A percentile compares a stretch with the other conserved stretches of the same genome.
phyloP scores from a whole-genome alignment of 2,329 filamentous ascomycete species.

The Pseudopithomyces chartarum region DNA sequence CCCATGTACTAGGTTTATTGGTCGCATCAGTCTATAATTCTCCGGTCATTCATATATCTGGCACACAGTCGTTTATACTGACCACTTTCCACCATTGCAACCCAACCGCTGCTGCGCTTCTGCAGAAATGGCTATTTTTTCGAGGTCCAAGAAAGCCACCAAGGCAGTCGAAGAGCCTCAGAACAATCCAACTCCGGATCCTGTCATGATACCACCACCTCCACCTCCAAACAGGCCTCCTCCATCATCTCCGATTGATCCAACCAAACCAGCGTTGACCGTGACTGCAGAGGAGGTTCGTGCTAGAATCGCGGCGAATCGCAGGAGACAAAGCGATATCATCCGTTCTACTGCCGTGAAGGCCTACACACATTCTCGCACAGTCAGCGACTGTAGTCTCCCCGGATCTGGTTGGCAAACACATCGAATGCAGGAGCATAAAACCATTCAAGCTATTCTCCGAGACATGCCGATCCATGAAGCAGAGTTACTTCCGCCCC shows the following conservation, averaged over 20 bases:
- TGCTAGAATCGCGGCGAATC: constrained; percentile 23
- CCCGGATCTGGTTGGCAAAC: constrained; percentile 9
- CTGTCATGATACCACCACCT: neutral
- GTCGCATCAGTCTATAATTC: neutral
- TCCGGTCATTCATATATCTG: constrained; percentile 6
- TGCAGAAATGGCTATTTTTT: constrained; percentile 39
- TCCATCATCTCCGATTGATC: constrained; percentile 14
- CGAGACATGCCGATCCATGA: constrained; percentile 5
- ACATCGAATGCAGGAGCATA: constrained; percentile 18
- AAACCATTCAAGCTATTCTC: constrained; percentile 36
- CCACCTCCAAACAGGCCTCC: neutral
- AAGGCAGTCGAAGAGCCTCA: constrained; percentile 33
- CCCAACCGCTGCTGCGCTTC: neutral
- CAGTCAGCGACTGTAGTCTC: constrained; percentile 14
- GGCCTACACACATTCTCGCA: constrained; percentile 8
- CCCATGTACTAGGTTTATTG: neutral
- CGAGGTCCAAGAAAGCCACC: constrained; percentile 36
- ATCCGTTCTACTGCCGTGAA: constrained; percentile 8
- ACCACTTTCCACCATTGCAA: neutral
- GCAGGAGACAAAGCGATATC: constrained; percentile 16
- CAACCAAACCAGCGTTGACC: constrained; percentile 27
- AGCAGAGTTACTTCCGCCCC: constrained; percentile 8
- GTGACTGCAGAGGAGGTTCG: constrained; percentile 21
- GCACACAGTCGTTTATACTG: neutral
- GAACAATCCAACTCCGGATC: constrained; percentile 18